These are phyloP conservation scores for Aspergillus olivimuriae DNA, from an alignment of 495 filamentous ascomycete species.

Conservation along the genomic window DNA sequence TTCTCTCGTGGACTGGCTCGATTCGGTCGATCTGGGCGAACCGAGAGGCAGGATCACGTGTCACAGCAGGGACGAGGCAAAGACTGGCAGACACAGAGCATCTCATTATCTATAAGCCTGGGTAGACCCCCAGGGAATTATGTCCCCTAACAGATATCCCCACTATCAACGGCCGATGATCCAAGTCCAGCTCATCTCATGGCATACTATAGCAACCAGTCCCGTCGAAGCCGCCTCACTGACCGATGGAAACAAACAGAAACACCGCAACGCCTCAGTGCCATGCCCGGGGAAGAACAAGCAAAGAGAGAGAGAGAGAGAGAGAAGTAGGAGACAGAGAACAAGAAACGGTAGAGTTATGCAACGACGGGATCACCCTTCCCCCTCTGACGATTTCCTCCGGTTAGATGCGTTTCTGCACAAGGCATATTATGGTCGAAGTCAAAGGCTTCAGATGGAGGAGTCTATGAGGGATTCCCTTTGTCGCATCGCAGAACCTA, in stretches of 20 bases:
- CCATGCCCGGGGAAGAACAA: neutral
- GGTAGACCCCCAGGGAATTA: slow-evolving; percentile 11
- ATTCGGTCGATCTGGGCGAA: no score
- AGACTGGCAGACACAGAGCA: slow-evolving; percentile 6
- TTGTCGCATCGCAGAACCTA: no score
- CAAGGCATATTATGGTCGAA: slow-evolving; percentile 2
- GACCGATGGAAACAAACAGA: slow-evolving; percentile 1
- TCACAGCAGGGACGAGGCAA: no score
- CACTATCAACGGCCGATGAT: slow-evolving; percentile 13
- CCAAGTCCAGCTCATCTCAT: slow-evolving; percentile 22
- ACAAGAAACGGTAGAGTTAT: no score
- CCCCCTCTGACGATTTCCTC: no score
- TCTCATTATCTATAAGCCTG: slow-evolving; percentile 10
- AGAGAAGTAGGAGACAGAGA: no score
- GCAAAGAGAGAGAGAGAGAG: neutral
- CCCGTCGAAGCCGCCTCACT: neutral
- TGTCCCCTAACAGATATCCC: slow-evolving; percentile 14
- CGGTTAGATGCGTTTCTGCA: no score
- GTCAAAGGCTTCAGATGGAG: neutral
- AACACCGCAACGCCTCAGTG: no score
- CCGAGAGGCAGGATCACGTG: no score
- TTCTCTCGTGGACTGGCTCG: no score
- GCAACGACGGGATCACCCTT: no score
- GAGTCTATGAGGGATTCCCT: neutral
- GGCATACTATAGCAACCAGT: slow-evolving; percentile 11